Percentiles rank a stretch among this genome's conserved stretches.
Evolutionary conservation across 371 early-diverging fungal genomes (phyloP).

Genomic region (Mucor ambiguus): DNA sequence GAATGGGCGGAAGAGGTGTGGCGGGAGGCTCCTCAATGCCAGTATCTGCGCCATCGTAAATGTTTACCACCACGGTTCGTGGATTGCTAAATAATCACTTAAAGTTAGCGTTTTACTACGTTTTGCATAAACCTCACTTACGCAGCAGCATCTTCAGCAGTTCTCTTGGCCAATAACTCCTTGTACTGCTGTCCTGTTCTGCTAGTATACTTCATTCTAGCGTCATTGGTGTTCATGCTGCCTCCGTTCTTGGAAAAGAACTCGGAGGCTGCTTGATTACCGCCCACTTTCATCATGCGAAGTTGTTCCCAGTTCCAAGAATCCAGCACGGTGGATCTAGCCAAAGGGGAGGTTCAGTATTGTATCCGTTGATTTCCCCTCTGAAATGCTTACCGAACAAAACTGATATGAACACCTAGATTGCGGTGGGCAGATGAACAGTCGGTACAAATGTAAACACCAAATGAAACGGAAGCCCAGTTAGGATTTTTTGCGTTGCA

Average conservation of each 20-base stretch:
- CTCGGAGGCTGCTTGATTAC: conserved; percentile 79
- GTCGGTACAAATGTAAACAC: conserved; percentile 97
- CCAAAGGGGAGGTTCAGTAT: not conserved
- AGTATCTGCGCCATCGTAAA: conserved; percentile 16
- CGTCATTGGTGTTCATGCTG: conserved; percentile 62
- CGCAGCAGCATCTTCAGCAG: conserved; percentile 74
- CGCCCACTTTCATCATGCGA: conserved; percentile 90
- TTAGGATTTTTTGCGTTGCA: conserved; percentile 96
- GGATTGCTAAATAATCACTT: conserved; percentile 30
- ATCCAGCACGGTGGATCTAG: conserved; percentile 85
- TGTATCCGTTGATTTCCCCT: not conserved
- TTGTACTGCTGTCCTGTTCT: conserved; percentile 83
- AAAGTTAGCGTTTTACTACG: too few species aligned
- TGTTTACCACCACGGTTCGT: conserved; percentile 40
- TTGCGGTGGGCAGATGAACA: conserved; percentile 96
- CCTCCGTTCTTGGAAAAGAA: conserved; percentile 77
- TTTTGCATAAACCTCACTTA: conserved; percentile 28
- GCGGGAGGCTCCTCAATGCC: conserved; percentile 5
- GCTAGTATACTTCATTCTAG: conserved; percentile 83
- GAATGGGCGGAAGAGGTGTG: not conserved
- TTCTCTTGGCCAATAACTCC: conserved; percentile 73
- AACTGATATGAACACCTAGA: conserved; percentile 95
- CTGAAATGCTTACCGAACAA: conserved; percentile 74
- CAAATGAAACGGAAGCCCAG: conserved; percentile 97
- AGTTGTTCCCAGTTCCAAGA: conserved; percentile 93